Percentiles rank a stretch among this genome's conserved stretches.
Conservation (phyloP, 2,329 filamentous ascomycete genomes). For the Bimuria novae-zelandiae region DNA sequence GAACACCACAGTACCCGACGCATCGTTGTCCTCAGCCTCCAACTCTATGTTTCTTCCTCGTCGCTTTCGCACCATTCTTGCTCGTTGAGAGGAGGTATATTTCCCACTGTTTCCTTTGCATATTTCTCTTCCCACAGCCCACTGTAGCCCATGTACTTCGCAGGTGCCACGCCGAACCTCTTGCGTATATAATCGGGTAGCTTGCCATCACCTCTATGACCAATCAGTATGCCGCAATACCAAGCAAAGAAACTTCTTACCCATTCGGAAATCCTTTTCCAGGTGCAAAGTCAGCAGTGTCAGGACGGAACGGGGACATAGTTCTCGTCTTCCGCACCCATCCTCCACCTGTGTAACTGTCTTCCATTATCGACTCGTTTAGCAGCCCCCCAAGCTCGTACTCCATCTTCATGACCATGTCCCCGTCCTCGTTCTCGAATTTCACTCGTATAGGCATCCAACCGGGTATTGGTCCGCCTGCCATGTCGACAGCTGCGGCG, state of each 20-base stretch:
- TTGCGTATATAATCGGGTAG: not conserved
- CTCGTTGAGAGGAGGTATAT: not conserved
- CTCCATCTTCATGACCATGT: slow-evolving; percentile 37
- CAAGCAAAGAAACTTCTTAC: not conserved
- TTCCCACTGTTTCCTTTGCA: not conserved
- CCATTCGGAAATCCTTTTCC: slow-evolving; percentile 4
- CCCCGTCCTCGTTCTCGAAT: slow-evolving; percentile 34
- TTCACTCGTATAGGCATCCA: slow-evolving; percentile 35
- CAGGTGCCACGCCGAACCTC: not conserved
- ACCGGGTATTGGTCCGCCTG: slow-evolving; percentile 31
- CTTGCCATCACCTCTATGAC: not conserved
- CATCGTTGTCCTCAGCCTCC: not conserved
- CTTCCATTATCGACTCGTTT: slow-evolving; percentile 16
- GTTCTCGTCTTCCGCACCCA: slow-evolving; percentile 13
- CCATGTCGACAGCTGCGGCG: slow-evolving; percentile 30
- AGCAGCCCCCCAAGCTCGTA: slow-evolving; percentile 9
- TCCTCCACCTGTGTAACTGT: not conserved
- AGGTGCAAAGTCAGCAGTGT: not conserved
- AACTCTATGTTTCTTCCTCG: not conserved
- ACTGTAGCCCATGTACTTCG: not conserved
- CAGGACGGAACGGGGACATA: not conserved
- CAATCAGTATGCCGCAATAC: not conserved
- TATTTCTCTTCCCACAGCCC: not conserved
- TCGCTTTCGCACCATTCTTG: not conserved
- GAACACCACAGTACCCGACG: not conserved